Evolutionary conservation across 2,329 filamentous ascomycete genomes (phyloP).

Genomic region (Aureobasidium leucospermi): DNA sequence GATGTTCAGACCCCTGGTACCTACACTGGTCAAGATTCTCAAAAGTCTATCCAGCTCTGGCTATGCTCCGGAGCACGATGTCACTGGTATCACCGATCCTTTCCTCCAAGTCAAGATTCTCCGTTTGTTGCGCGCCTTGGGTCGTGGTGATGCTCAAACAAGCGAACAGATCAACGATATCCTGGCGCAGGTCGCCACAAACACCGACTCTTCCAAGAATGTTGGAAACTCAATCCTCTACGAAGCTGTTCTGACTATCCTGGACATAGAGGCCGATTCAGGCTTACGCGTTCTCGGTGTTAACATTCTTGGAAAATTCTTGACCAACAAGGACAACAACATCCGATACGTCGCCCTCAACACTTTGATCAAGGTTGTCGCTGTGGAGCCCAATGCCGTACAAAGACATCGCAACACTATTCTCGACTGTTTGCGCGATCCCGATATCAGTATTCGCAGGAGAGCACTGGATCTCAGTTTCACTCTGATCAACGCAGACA

Average conservation of each 20-base stretch:
- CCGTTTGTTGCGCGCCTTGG: slow-evolving; percentile 75
- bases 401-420: slow-evolving; percentile 97
- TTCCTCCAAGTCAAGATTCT: slow-evolving; percentile 97
- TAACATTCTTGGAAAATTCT: slow-evolving; percentile 96
- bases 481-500: slow-evolving; percentile 93
- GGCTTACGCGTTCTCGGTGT: slow-evolving; percentile 89
- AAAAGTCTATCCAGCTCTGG: slow-evolving; percentile 91
- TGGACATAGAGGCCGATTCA: slow-evolving; percentile 96
- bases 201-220: slow-evolving; percentile 96
- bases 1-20: slow-evolving; percentile 81
- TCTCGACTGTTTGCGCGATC: slow-evolving; percentile 88
- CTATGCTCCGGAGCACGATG: slow-evolving; percentile 95
- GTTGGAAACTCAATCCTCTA: slow-evolving; percentile 98
- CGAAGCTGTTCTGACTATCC: slow-evolving; percentile 91
- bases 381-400: slow-evolving; percentile 94
- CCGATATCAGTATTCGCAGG: slow-evolving; percentile 94
- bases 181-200: slow-evolving; percentile 82
- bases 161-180: slow-evolving; percentile 99
- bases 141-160: slow-evolving; percentile 74
- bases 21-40: slow-evolving; percentile 76
- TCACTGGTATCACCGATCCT: slow-evolving; percentile 94
- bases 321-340: slow-evolving; percentile 98
- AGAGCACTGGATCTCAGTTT: slow-evolving; percentile 96
- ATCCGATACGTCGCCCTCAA: slow-evolving; percentile 97
- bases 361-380: slow-evolving; percentile 95